These are phyloP conservation scores for Earliella scabrosa DNA, from an alignment of 1,284 basidiomycete genomes.

Conservation along the genomic window DNA sequence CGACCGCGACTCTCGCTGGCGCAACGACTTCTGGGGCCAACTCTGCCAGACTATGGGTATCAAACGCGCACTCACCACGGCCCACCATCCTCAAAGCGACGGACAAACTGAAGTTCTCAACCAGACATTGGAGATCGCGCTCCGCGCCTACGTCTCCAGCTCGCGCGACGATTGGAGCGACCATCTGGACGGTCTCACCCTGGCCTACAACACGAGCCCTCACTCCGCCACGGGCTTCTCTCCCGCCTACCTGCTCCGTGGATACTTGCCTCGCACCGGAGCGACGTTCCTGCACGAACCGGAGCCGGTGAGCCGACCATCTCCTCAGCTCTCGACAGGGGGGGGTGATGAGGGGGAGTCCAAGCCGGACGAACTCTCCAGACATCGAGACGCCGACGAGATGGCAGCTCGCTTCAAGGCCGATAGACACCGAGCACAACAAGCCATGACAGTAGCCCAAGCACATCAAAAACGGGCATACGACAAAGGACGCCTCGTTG, in stretches of 20 bases:
- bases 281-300: not conserved
- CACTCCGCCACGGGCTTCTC: slow-evolving; percentile 14
- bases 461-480: slow-evolving; percentile 6
- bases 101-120: slow-evolving; percentile 28
- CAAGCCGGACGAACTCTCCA: not conserved
- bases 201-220: slow-evolving; percentile 15
- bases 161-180: slow-evolving; percentile 7
- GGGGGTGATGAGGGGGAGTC: not conserved
- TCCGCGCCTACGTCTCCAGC: slow-evolving; percentile 12
- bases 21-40: slow-evolving; percentile 16
- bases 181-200: slow-evolving; percentile 3
- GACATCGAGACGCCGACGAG: slow-evolving; percentile 4
- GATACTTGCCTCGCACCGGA: not conserved
- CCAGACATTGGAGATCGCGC: slow-evolving; percentile 20
- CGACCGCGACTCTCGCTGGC: slow-evolving; percentile 21
- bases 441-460: slow-evolving; percentile 1
- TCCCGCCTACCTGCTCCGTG: slow-evolving; percentile 12
- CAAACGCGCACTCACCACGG: slow-evolving; percentile 11
- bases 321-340: not conserved
- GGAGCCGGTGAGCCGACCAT: not conserved
- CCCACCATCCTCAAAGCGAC: slow-evolving; percentile 27
- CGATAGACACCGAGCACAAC: slow-evolving; percentile 1
- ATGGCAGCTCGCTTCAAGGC: slow-evolving; percentile 3
- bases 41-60: slow-evolving; percentile 14
- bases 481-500: slow-evolving; percentile 1